These are phyloP conservation scores for Telopea speciosissima DNA, from an alignment of 177 flowering plant genomes.

Conservation along the genomic window DNA sequence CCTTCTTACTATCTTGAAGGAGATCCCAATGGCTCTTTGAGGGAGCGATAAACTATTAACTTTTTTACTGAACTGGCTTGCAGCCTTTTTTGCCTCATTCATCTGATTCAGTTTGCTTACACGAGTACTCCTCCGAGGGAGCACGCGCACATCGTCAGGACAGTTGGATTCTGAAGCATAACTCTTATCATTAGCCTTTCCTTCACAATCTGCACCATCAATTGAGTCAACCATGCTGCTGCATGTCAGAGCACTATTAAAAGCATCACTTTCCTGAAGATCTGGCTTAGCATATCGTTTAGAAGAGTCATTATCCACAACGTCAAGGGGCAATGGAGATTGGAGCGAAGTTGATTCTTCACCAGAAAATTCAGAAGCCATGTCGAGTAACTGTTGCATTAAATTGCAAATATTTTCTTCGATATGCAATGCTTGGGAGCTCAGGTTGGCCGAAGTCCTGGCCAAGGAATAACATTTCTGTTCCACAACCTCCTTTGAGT, in stretches of 20 bases:
- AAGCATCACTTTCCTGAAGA: conserved; percentile 14
- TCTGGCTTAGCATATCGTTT: conserved; percentile 8
- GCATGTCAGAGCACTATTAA: neutral
- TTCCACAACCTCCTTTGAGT: conserved; percentile 4
- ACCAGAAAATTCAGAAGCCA: conserved; percentile 17
- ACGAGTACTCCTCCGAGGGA: conserved; percentile 31
- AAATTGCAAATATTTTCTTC: conserved; percentile 20
- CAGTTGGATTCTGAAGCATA: conserved; percentile 13
- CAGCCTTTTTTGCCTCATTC: conserved; percentile 20
- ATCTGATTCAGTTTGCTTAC: conserved; percentile 25
- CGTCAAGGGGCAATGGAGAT: conserved; percentile 14
- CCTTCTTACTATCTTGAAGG: conserved; percentile 28
- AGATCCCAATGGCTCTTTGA: conserved; percentile 13
- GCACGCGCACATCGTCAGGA: conserved; percentile 16
- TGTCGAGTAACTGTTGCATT: conserved; percentile 11
- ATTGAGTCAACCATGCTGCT: neutral
- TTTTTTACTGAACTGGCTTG: conserved; percentile 24
- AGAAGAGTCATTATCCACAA: conserved; percentile 16
- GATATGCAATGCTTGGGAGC: neutral
- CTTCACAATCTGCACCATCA: neutral
- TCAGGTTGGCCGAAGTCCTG: neutral
- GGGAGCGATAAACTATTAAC: conserved; percentile 17
- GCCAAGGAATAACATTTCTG: conserved; percentile 2
- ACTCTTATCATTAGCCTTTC: conserved; percentile 16
- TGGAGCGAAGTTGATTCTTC: conserved; percentile 22